A percentile compares a stretch with the other conserved stretches of the same genome.
phyloP scores from a whole-genome alignment of 2,329 filamentous ascomycete genomes.

The Talaromyces sp. region DNA sequence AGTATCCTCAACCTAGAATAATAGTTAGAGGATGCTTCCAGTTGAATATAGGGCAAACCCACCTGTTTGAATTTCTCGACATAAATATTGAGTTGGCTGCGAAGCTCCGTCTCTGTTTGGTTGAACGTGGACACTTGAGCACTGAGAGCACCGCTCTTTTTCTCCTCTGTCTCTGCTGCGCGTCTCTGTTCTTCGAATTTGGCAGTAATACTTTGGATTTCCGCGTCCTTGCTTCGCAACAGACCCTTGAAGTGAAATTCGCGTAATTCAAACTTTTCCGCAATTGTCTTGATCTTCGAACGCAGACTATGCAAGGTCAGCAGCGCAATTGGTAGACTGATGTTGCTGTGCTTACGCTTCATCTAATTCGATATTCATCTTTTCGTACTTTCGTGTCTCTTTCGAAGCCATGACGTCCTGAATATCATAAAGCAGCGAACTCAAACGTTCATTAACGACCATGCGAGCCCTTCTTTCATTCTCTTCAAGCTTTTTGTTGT shows the following conservation, averaged over 20 bases:
- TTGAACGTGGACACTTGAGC: constrained; percentile 91
- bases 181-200: constrained; percentile 88
- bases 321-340: constrained; percentile 1
- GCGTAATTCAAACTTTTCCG: constrained; percentile 93
- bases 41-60: constrained; percentile 30
- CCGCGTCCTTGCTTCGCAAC: constrained; percentile 89
- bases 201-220: constrained; percentile 86
- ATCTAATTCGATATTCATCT: constrained; percentile 80
- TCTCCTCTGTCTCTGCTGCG: constrained; percentile 73
- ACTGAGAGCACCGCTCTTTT: constrained; percentile 78
- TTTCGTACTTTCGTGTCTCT: constrained; percentile 73
- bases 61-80: constrained; percentile 99
- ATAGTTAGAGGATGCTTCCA: not conserved
- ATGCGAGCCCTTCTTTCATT: constrained; percentile 76
- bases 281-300: constrained; percentile 84
- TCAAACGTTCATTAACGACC: constrained; percentile 79
- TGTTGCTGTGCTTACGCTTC: constrained; percentile 61
- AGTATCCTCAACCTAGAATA: constrained; percentile 83
- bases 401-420: constrained; percentile 86
- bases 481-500: constrained; percentile 87
- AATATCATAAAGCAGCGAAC: constrained; percentile 73
- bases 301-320: constrained; percentile 38
- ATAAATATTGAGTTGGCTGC: constrained; percentile 95
- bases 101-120: constrained; percentile 88
- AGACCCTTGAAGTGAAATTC: constrained; percentile 91